Evolutionary conservation across 495 filamentous ascomycete genomes (phyloP), one percentile per base, ranked within the genome.

Genomic region (Tirmania nivea): DNA sequence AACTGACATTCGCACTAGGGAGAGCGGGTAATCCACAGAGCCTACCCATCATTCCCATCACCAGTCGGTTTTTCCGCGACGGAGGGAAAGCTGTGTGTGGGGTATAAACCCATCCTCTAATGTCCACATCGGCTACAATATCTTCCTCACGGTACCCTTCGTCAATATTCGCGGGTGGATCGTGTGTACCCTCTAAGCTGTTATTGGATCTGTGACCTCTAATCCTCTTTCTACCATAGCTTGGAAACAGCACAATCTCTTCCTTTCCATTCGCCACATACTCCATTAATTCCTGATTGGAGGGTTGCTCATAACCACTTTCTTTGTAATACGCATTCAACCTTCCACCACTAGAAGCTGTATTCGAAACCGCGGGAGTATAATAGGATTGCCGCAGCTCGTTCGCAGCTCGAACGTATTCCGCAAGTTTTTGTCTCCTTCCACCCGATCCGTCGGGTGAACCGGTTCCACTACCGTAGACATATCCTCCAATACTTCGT

Each of bases 231-330:
- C 65, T 84, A 71, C 47, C 84, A 69, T 96, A 92, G 60, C 84
- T 89, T 8, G 90, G 90, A 62, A 95, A 99, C 12, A 96, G 60
- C 10, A 96, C 74, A 78, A 99, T 83, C 69, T 95, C 84, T 67
- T 94, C 89, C 57, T 83, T 77, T 19, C 83, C 87, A 39, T 76
- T 81, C 8, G 78, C 73, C 19, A 81, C 77, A 51, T 94, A 81
- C 11, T 80, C 75, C 16, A 86, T 81, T 58, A 45, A 4, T 45
- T 92, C 80, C 1, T 86, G 84, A 59, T 87, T 94, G 12, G 51
- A 36, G 10, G 51, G 48, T 37, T 57, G 52, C 10, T 59, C 58
- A 8, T 54, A 56, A 5, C 81, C 73, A 1, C 79, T 83, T 39
- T 76, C 71, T 47, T 78, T 73, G 35, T 80, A 71, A 6, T 66